Base-by-base conservation (phyloP, 1,284 basidiomycete genomes). In the Hortiboletus rubellus region DNA sequence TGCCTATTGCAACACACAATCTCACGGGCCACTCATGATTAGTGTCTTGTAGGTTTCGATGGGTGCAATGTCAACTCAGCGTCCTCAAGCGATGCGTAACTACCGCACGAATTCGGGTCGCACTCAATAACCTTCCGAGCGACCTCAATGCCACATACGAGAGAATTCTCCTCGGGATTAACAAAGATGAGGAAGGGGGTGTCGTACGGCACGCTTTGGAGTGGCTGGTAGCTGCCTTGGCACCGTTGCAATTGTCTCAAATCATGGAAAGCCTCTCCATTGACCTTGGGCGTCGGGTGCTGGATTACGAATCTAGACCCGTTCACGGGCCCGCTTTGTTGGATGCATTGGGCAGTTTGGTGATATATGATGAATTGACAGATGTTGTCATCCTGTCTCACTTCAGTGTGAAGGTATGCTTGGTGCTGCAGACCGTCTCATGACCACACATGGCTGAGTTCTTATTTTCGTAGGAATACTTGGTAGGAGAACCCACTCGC, bases 31-130 rank as follows among this genome's bases (percentile, higher is more conserved):
- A 17, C 4, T 17, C 12, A 18, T 40, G 2, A 14, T 11, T 7
- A 4, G 5, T 15, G 8, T 30, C 17, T 14, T 7, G 8, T 30
- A 60, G 57, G 58, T 63, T 63, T 6, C 50, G 60, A 8, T 63
- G 60, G 61, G 50, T 61, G 4, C 57, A 60, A 30, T 61, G 61
- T 24, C 61, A 61, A 42, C 57, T 61, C 11, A 3, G 12, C 22
- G 4, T 3, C 0, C 31, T 61, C 4, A 36, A 44, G 11, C 31
- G 17, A 43, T 61, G 57, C 9, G 15, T 46, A 11, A 63, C 60
- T 3, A 0, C 33, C 7, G 38, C 30, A 17, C 37, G 41, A n/a
- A 27, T 61, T 14, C 37, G 51, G 4, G 9, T 46, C 30, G 33
- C 44, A 1, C 58, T 61, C 1, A 3, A 31, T 2, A 18, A 34